Percentiles rank a stretch among this genome's conserved stretches.
Evolutionary conservation across 371 early-diverging fungal species (phyloP).

Genomic region (Mortierella sp.): DNA sequence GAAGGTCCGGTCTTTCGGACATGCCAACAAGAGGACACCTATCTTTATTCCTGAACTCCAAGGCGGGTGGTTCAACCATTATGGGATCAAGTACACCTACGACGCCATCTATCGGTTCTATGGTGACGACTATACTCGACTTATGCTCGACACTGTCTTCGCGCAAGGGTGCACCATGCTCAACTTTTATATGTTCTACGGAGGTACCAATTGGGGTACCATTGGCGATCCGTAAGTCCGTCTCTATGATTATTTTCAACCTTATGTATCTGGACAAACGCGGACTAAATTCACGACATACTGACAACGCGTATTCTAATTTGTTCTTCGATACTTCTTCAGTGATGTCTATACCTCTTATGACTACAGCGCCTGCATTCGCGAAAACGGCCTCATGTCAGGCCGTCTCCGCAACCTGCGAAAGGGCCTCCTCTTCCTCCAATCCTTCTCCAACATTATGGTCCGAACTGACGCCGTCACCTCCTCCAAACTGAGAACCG

Average conservation of each 20-base stretch:
- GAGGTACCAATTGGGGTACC: constrained; percentile 91
- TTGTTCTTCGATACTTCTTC: background rate
- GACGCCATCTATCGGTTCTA: constrained; percentile 81
- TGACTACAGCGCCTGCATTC: constrained; percentile 86
- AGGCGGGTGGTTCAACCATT: constrained; percentile 89
- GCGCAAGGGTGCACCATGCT: constrained; percentile 82
- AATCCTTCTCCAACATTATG: constrained; percentile 76
- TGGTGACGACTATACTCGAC: constrained; percentile 79
- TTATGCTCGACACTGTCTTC: constrained; percentile 72
- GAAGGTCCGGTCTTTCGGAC: constrained; percentile 81
- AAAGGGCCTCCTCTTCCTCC: constrained; percentile 72
- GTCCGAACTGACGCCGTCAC: constrained; percentile 65
- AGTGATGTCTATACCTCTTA: constrained; percentile 86
- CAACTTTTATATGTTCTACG: constrained; percentile 84
- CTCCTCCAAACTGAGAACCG: constrained; percentile 32
- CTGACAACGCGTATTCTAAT: background rate
- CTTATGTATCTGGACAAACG: background rate
- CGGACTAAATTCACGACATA: background rate
- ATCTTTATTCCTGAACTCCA: constrained; percentile 87
- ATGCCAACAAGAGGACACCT: constrained; percentile 74
- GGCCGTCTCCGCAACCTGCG: constrained; percentile 77
- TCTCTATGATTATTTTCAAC: background rate
- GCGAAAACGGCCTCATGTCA: constrained; percentile 83
- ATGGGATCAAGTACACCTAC: constrained; percentile 75
- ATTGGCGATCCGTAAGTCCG: constrained; percentile 79